Conservation (phyloP, 2,329 filamentous ascomycete genomes). For the Fusarium globosum region DNA sequence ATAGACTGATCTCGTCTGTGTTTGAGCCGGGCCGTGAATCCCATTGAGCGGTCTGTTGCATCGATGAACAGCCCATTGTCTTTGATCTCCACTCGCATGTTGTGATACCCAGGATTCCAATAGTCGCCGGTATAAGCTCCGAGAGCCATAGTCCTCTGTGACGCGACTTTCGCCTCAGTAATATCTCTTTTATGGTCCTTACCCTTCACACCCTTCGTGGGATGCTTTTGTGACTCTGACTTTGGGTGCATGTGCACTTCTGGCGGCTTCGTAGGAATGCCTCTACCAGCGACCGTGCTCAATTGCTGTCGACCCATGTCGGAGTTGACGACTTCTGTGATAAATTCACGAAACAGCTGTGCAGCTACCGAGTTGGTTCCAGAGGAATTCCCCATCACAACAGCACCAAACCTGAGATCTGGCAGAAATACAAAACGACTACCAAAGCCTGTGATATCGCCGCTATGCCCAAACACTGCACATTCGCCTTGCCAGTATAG, state of each 20-base stretch:
- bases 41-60: conserved; percentile 44
- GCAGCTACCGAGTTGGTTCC: conserved; percentile 25
- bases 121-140: conserved; percentile 38
- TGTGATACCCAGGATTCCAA: conserved; percentile 44
- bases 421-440: conserved; percentile 46
- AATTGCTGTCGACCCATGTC: background rate
- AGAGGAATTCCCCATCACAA: conserved; percentile 42
- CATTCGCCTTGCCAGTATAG: conserved; percentile 35
- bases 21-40: conserved; percentile 39
- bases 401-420: conserved; percentile 39
- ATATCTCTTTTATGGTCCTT: background rate
- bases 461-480: conserved; percentile 43
- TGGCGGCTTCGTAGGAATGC: accelerated
- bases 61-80: conserved; percentile 40
- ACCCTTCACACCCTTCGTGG: accelerated
- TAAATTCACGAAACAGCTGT: conserved; percentile 34
- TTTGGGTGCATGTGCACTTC: background rate
- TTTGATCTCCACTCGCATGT: conserved; percentile 34
- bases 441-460: conserved; percentile 40
- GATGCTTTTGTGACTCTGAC: accelerated
- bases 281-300: accelerated
- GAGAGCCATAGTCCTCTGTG: conserved; percentile 14
- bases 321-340: conserved; percentile 28
- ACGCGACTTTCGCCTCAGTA: background rate
- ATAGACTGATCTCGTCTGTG: conserved; percentile 32